These are phyloP conservation scores for Aspergillus fructus DNA, from an alignment of 2,329 filamentous ascomycete genomes.

Conservation along the genomic window DNA sequence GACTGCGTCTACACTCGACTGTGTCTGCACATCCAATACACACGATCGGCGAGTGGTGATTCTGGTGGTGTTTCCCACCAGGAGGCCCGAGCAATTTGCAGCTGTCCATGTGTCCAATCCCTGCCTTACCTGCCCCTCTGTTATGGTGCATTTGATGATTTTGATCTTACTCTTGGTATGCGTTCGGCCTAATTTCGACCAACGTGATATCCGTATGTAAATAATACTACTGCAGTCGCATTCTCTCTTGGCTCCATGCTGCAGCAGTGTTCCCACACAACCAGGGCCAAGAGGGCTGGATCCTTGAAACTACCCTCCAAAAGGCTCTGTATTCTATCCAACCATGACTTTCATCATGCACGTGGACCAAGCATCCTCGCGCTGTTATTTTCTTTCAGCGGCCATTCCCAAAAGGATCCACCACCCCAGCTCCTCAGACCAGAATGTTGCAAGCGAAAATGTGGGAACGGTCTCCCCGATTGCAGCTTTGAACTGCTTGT, in stretches of 20 bases:
- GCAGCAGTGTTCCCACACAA: not conserved
- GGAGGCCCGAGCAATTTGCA: not conserved
- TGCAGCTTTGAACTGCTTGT: not conserved
- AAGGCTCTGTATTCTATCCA: not conserved
- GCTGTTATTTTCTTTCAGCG: not conserved
- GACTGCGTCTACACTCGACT: not conserved
- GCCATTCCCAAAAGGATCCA: not conserved
- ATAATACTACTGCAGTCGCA: not conserved
- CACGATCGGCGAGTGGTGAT: not conserved
- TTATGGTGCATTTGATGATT: not conserved
- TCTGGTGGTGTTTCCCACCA: no score
- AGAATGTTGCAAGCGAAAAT: not conserved
- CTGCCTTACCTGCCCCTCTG: not conserved
- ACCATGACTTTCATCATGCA: not conserved
- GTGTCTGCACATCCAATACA: not conserved
- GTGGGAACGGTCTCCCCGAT: not conserved
- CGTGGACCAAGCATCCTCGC: not conserved
- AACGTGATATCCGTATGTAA: not conserved
- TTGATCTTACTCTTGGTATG: not conserved
- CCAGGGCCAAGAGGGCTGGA: not conserved
- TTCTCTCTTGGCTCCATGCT: slow-evolving; percentile 1
- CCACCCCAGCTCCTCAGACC: not conserved
- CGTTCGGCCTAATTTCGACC: not conserved
- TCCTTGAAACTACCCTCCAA: not conserved
- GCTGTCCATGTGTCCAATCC: not conserved